Base-by-base conservation (phyloP, 108 stramenopile species). In the Cyclotella kingstonii region DNA sequence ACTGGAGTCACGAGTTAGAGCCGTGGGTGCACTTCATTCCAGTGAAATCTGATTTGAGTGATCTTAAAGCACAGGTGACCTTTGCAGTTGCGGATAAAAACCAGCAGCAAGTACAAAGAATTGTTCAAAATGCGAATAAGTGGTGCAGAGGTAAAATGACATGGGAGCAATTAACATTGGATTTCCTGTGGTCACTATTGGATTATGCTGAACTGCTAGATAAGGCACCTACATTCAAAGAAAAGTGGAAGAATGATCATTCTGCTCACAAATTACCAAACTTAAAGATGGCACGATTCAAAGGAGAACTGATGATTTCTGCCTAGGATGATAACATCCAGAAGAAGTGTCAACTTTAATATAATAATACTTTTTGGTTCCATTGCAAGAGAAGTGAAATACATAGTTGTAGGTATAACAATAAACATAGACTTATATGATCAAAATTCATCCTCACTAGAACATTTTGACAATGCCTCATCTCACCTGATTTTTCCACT, bases 71-170 rank as follows among this genome's bases (percentile, higher is more conserved):
- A 17, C 45, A 35, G 26, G 63, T 70, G n/a, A 38, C 18, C 8
- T 63, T 44, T 51, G 69, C 51, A n/a, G 34, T 65, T 21, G 34
- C 29, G 11, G 21, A 54, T 22, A 56, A 19, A 25, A 54, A 70
- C n/a, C 4, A 19, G 19, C 38, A 35, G 49, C 39, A 65, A 39
- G 45, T 70, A 0, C 38, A 33, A 30, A 35, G 38, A 43, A 65
- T 70, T 9, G 38, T 70, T 18, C 23, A 57, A 29, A 70, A 63
- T 63, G 69, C 69, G 6, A 70, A 70, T 21, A 2, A 29, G 17
- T 70, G 62, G 69, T 70, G 62, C 38, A 51, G 63, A 42, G 29
- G 31, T 31, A 70, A 70, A 30, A 64, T 70, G 63, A 63, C 62
- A 21, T 56, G 62, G 63, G 63, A 65, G 26, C 62, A 55, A 23